Base-by-base conservation (phyloP, 169 alveolate genomes). In the Plasmodium inui region DNA sequence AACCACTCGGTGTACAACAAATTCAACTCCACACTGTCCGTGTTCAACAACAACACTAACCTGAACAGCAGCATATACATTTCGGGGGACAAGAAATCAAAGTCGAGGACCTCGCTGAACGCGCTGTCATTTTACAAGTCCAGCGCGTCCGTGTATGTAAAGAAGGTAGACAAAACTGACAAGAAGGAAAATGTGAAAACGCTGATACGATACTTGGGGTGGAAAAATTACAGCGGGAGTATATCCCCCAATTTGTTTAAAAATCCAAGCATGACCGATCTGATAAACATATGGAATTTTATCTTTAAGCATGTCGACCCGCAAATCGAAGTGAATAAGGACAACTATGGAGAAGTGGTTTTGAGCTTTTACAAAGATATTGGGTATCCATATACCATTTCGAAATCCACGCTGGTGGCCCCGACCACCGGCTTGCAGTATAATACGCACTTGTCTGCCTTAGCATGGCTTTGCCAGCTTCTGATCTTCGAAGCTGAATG, bases 351-450 rank as follows among this genome's bases (percentile, higher is more conserved):
- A 55, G 94, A 89, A 79, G 94, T 89, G 1, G 94, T 89, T 14
- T 89, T 89, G 46, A 92, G 96, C 53, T 95, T 95, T 81, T 95
- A 93, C 34, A 95, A 92, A 90, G 97, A 95, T 76, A 85, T 95
- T 9, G 97, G 98, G 71, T 96, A 96, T 34, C 98, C 97, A 50
- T 83, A 89, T 73, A 95, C 98, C 22, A 96, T 96, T 9, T 94
- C 96, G 22, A 96, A 93, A 73, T 95, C 97, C 19, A 93, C 98
- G 17, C 92, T 96, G 93, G 96, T 95, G 28, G 98, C 98, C 12
- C 98, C 98, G 8, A 96, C 97, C 19, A 95, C 98, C 0, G 97
- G 97, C 34, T 92, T 96, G 30, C 97, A 96, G 61, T 96, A 97
- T 96, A 96, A 96, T 44, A 97, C 95, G 12, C 98, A 96, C 67